A percentile compares a stretch with the other conserved stretches of the same genome.
These are phyloP conservation scores for Leptographium procerum DNA, from an alignment of 2,329 filamentous ascomycete species.

Conservation along the genomic window DNA sequence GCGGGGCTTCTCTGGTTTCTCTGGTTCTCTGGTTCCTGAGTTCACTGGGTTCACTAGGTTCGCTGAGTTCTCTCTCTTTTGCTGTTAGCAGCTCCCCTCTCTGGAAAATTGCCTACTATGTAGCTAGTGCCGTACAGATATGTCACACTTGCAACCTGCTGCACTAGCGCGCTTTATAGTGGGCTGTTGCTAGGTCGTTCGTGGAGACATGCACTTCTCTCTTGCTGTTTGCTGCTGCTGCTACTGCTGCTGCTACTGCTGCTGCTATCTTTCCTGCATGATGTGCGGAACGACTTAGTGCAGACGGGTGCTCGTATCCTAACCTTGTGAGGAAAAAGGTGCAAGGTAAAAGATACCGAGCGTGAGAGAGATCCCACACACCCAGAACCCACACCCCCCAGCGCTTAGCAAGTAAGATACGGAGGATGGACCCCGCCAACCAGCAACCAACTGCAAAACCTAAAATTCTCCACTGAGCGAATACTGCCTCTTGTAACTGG, in stretches of 20 bases:
- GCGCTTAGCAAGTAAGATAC: background rate
- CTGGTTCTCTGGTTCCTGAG: no score
- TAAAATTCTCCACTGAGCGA: conserved; percentile 2
- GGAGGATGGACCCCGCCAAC: background rate
- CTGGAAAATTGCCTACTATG: no score
- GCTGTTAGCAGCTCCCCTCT: background rate
- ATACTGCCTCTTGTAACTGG: background rate
- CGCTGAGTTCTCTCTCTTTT: no score
- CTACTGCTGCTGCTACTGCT: background rate
- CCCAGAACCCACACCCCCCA: background rate
- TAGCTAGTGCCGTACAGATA: background rate
- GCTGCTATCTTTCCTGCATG: background rate
- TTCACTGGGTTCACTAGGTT: no score
- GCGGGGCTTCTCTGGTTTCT: no score
- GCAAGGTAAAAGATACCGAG: background rate
- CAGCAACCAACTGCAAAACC: background rate
- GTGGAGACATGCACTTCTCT: background rate
- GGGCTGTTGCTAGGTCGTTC: conserved; percentile 2
- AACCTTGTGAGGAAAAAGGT: no score
- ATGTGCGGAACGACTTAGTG: background rate
- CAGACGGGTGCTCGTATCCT: background rate
- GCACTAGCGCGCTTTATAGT: background rate
- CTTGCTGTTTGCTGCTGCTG: background rate
- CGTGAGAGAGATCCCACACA: background rate
- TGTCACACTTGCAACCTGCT: background rate